phyloP scores from a whole-genome alignment of 176 grass and related monocot species.

The Poa pratensis region DNA sequence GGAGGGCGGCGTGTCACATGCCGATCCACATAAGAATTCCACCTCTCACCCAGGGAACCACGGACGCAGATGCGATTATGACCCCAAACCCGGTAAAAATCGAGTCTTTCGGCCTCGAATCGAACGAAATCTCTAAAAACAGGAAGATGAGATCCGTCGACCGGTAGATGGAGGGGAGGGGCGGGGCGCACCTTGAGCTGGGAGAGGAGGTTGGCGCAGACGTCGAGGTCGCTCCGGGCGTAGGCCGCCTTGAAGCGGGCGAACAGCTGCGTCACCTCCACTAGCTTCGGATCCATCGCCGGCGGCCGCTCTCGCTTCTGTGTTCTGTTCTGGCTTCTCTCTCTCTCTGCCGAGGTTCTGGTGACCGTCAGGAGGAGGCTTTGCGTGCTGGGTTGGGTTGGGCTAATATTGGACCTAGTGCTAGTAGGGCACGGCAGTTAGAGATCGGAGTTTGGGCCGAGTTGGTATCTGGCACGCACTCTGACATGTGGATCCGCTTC shows the following conservation, averaged over 20 bases:
- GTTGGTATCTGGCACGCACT: background rate
- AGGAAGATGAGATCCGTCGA: background rate
- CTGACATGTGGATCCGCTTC: too few relatives aligned
- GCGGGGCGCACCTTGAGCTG: conserved; percentile 79
- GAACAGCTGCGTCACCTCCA: conserved; percentile 75
- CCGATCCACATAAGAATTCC: background rate
- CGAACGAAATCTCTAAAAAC: background rate
- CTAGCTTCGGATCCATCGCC: conserved; percentile 81
- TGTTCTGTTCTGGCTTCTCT: background rate
- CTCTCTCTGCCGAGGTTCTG: background rate
- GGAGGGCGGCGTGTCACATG: background rate
- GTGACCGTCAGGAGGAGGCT: background rate
- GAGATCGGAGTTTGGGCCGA: background rate
- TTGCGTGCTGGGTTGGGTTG: background rate
- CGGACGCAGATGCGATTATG: background rate
- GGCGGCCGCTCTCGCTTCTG: conserved; percentile 17
- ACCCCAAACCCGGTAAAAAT: background rate
- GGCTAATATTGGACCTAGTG: background rate
- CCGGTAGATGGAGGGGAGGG: background rate
- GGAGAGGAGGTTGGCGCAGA: conserved; percentile 69
- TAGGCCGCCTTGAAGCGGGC: conserved; percentile 87
- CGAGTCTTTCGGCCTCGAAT: conserved; percentile 13
- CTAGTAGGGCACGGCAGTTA: background rate
- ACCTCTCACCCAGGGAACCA: background rate
- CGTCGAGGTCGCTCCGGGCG: conserved; percentile 58